Evolutionary conservation across 495 filamentous ascomycete species (phyloP), one percentile per base, ranked within the genome.

Genomic region (Aspergillus diversus): DNA sequence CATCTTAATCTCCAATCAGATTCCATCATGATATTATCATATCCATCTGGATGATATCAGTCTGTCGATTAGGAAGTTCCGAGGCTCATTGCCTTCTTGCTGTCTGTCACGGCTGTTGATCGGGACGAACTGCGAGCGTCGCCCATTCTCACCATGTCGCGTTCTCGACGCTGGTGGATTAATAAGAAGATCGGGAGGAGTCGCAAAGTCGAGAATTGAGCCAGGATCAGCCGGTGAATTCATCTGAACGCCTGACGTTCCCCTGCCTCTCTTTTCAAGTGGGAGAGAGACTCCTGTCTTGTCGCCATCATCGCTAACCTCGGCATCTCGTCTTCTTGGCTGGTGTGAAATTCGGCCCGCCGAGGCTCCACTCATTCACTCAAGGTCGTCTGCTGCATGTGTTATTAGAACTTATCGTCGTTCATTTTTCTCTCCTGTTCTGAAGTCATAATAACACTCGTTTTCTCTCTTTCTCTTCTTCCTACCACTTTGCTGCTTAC

Each of bases 311-410:
- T 17, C 11, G 16, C 59, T 63, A 63, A 76, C 74, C 74, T 76
- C 75, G 75, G 75, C 74, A 67, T 74, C 64, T 71, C 63, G 57
- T 63, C 50, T 60, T 49, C 58, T 69, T 62, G 65, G 56, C 59
- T 59, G 35, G 12, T 46, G 55, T 59, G 27, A 52, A 43, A 7
- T 55, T 55, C 50, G 51, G 59, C 67, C 64, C 60, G 60, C 69
- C 69, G 73, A 64, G 71, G 74, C 71, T 75, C 75, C 75, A 78
- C 74, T 16, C 31, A 27, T 43, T 13, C n/a, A 11, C 11, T 43
- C 39, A 15, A 3, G 21, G 9, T 50, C 5, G 48, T 46, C 12
- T 47, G 13, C 37, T 15, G 50, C 59, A 61, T 61, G 59, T 61
- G 58, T 60, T 57, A 17, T 33, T 56, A 50, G 48, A 27, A 27